phyloP scores from a whole-genome alignment of 1,284 basidiomycete species.

The Ceratobasidium sp. region DNA sequence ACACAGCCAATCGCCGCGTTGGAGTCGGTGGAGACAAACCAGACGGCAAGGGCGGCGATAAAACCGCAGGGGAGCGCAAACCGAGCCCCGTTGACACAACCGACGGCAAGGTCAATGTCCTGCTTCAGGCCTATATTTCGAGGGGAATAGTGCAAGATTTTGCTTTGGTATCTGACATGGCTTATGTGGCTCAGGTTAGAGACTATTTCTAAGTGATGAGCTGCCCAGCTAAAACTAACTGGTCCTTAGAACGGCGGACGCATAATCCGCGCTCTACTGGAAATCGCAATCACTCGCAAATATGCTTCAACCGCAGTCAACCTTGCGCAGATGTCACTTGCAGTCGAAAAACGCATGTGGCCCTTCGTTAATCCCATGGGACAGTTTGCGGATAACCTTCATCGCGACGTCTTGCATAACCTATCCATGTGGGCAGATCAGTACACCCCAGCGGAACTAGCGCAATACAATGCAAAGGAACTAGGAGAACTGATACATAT shows the following conservation, averaged over 20 bases:
- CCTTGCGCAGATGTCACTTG: constrained; percentile 93
- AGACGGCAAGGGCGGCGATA: constrained; percentile 33
- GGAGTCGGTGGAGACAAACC: constrained; percentile 34
- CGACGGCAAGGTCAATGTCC: constrained; percentile 94
- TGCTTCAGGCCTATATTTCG: constrained; percentile 94
- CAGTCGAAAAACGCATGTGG: constrained; percentile 93
- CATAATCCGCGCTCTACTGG: constrained; percentile 92
- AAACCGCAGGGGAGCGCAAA: constrained; percentile 12
- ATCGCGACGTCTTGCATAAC: constrained; percentile 83
- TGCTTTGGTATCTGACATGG: constrained; percentile 95
- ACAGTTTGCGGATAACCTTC: constrained; percentile 78
- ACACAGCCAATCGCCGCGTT: constrained; percentile 39
- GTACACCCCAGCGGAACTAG: constrained; percentile 81
- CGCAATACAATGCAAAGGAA: constrained; percentile 77
- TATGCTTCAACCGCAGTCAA: constrained; percentile 88
- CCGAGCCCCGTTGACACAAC: constrained; percentile 66
- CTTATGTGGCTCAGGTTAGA: constrained; percentile 83
- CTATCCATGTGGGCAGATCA: constrained; percentile 89
- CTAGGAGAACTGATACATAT: constrained; percentile 88
- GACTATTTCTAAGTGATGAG: neutral
- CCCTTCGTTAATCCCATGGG: constrained; percentile 93
- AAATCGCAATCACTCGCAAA: constrained; percentile 92
- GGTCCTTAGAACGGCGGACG: constrained; percentile 82
- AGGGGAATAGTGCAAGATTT: constrained; percentile 89
- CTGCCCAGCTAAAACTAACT: constrained; percentile 21